phyloP scores from a whole-genome alignment of 2,329 filamentous ascomycete species.

The Chalaropsis ovoidea region DNA sequence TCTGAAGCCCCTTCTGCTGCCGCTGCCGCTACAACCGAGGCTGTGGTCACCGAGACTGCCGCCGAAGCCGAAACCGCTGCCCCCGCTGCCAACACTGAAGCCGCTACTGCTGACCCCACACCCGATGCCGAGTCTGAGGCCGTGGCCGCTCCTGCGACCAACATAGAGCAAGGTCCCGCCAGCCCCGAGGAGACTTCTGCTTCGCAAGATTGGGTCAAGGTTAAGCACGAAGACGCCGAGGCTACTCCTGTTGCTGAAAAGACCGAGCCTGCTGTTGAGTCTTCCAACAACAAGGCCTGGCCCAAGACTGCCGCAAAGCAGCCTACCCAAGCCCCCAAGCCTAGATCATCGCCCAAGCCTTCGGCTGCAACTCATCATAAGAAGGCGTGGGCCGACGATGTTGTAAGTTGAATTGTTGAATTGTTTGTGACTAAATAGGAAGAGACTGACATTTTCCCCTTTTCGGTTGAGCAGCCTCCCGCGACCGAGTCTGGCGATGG shows the following conservation, averaged over 20 bases:
- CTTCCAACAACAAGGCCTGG: constrained; percentile 32
- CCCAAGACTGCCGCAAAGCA: constrained; percentile 32
- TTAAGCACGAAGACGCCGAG: constrained; percentile 27
- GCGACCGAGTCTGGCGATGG: constrained; percentile 41
- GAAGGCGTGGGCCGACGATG: constrained; percentile 73
- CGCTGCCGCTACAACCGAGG: constrained; percentile 2
- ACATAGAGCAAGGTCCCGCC: constrained; percentile 8
- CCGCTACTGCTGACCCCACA: background rate
- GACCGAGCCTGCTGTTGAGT: constrained; percentile 32
- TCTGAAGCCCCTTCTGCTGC: constrained; percentile 27
- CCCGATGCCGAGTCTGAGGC: background rate
- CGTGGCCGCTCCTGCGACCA: background rate
- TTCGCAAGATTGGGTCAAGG: constrained; percentile 21
- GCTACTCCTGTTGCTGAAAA: constrained; percentile 28
- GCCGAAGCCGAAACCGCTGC: background rate
- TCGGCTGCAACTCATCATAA: constrained; percentile 45
- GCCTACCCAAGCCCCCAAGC: constrained; percentile 45
- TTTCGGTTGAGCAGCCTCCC: background rate
- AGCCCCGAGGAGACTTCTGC: constrained; percentile 3
- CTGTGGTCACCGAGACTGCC: constrained; percentile 10
- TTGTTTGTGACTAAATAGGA: constrained; percentile 27
- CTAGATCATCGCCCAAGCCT: constrained; percentile 51
- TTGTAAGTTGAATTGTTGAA: constrained; percentile 45
- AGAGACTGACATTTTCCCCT: constrained; percentile 23
- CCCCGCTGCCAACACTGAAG: background rate